These are phyloP conservation scores for Fomitopsis pinicola DNA, from an alignment of 1,284 basidiomycete species.

Conservation along the genomic window DNA sequence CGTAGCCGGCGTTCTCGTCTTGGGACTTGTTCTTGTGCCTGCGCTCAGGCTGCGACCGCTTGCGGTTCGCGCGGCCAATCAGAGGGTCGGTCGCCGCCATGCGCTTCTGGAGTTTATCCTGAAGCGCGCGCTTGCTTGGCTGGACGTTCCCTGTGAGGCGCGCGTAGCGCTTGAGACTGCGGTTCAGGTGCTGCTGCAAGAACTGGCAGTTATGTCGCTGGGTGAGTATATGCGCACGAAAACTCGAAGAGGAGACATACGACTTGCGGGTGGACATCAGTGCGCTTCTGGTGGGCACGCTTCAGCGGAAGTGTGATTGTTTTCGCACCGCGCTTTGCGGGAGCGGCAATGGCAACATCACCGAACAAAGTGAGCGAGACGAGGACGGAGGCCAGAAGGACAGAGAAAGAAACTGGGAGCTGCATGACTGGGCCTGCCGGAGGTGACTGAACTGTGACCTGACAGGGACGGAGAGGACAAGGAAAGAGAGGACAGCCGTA, in stretches of 20 bases:
- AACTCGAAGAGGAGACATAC: conserved; percentile 34
- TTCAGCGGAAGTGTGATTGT: conserved; percentile 55
- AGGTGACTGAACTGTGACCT: conserved; percentile 15
- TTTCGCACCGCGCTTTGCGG: conserved; percentile 32
- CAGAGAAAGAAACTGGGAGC: conserved; percentile 45
- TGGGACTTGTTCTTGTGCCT: conserved; percentile 25
- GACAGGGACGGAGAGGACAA: conserved; percentile 20
- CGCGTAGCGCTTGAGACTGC: conserved; percentile 58
- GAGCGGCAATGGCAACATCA: conserved; percentile 37
- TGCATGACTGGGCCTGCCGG: conserved; percentile 41
- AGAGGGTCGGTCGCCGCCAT: conserved; percentile 28
- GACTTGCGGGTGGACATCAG: conserved; percentile 55
- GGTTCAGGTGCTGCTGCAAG: conserved; percentile 71
- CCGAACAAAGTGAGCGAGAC: conserved; percentile 35
- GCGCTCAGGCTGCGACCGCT: conserved; percentile 18
- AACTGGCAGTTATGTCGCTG: conserved; percentile 33
- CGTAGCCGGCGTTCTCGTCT: conserved; percentile 12
- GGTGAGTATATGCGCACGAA: not conserved
- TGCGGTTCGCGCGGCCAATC: conserved; percentile 21
- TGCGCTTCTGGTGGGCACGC: conserved; percentile 37
- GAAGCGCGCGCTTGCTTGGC: conserved; percentile 47
- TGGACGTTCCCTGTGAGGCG: conserved; percentile 59
- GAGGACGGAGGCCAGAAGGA: conserved; percentile 51
- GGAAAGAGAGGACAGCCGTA: conserved; percentile 21
- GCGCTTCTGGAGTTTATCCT: conserved; percentile 50